Base-by-base conservation (phyloP, 805 yeast genomes). In the Torulaspora gathmanii region DNA sequence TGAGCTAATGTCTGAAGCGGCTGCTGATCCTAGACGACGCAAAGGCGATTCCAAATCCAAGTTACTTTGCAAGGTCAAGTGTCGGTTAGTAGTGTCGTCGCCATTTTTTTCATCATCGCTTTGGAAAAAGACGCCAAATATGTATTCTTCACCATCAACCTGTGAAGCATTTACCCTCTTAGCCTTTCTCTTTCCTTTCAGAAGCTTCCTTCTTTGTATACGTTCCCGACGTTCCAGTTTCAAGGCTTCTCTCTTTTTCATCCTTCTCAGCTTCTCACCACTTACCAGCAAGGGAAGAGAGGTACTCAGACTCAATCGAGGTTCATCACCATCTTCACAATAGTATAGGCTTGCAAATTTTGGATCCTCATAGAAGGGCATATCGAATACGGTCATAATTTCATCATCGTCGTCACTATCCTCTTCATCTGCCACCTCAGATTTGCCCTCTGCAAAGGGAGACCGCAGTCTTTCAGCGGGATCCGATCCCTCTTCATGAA, bases 291-390 rank as follows among this genome's bases (percentile, higher is more conserved):
- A 40, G n/a, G 68, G 67, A 19, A 63, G 44, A 17, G 64, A 60
- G 15, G 69, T 63, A 36, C 65, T 61, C 42, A 64, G 49, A 25
- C 61, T 57, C 28, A 64, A 41, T 26, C 60, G 58, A 19, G 66
- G 67, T 47, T 60, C 68, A 29, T 51, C 54, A n/a, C 63, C 62
- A 46, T 60, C 65, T 38, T 56, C 54, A 42, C 63, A 62, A 42
- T 61, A 63, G 39, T 63, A 56, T 13, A 64, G 45, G 41, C 58
- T 61, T 2, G 68, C 60, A 50, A 64, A 63, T 47, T 62, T 64
- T 1, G 71, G 66, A 52, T 70, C 74, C 50, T 70, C 73, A 50
- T 69, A 70, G 52, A 62, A 70, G 2, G 74, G 73, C 41, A 69
- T 61, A 49, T 62, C 64, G 37, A 69, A 69, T 33, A 61, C 70